A percentile compares a stretch with the other conserved stretches of the same genome.
Evolutionary conservation across 495 filamentous ascomycete species (phyloP).

Genomic region (Melanomma pulvis-pyrius): DNA sequence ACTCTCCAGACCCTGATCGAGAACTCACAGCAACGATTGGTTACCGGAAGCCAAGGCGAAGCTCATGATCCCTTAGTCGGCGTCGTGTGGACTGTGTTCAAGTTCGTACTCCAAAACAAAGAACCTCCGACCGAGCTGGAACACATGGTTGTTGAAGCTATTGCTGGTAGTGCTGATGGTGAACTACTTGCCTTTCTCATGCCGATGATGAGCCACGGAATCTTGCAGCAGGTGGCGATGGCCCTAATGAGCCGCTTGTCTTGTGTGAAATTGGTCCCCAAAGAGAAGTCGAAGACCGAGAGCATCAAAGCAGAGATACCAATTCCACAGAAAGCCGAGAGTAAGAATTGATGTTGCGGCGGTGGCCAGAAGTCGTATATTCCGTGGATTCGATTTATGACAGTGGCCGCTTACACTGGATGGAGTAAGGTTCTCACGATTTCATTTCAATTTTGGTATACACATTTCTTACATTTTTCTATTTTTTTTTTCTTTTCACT

Average conservation of each 20-base stretch:
- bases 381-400: too few relatives aligned
- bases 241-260: background rate
- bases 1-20: background rate
- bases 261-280: too few relatives aligned
- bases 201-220: background rate
- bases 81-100: slow-evolving; percentile 5
- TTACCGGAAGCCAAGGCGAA: background rate
- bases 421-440: too few relatives aligned
- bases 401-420: too few relatives aligned
- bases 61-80: background rate
- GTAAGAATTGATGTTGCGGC: too few relatives aligned
- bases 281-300: too few relatives aligned
- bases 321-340: too few relatives aligned
- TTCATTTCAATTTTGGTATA: too few relatives aligned
- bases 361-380: too few relatives aligned
- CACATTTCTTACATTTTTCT: too few relatives aligned
- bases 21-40: background rate
- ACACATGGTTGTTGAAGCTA: slow-evolving; percentile 10
- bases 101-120: slow-evolving; percentile 5
- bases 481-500: too few relatives aligned
- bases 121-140: background rate
- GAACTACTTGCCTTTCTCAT: background rate
- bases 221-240: background rate
- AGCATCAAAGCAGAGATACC: too few relatives aligned
- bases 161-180: slow-evolving; percentile 2